Evolutionary conservation across 1,284 basidiomycete genomes (phyloP).

Genomic region (Trametes polyzona): DNA sequence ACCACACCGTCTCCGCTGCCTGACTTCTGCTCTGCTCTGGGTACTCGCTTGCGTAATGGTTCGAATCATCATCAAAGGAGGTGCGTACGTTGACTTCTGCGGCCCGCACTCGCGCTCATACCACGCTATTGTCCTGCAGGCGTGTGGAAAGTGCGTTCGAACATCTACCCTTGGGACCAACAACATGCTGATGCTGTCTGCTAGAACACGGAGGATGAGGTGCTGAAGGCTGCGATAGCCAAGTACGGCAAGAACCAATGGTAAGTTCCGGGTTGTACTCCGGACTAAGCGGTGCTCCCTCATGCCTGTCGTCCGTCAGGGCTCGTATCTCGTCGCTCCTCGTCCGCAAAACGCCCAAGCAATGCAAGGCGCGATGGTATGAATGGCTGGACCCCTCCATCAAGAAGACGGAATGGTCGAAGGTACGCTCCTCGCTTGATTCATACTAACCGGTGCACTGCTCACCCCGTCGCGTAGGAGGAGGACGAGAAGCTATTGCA

Average conservation of each 20-base stretch:
- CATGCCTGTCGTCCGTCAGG: slow-evolving; percentile 50
- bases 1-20: slow-evolving; percentile 2
- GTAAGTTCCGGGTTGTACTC: slow-evolving; percentile 44
- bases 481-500: slow-evolving; percentile 99
- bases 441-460: background rate
- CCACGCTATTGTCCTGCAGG: slow-evolving; percentile 38
- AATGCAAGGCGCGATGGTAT: slow-evolving; percentile 99
- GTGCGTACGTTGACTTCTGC: slow-evolving; percentile 42
- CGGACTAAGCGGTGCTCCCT: background rate
- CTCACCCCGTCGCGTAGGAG: slow-evolving; percentile 50
- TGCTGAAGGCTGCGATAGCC: slow-evolving; percentile 95
- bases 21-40: background rate
- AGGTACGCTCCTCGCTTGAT: slow-evolving; percentile 53
- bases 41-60: slow-evolving; percentile 54
- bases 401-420: slow-evolving; percentile 99
- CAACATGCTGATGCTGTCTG: slow-evolving; percentile 23
- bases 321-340: slow-evolving; percentile 98
- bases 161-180: background rate
- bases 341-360: slow-evolving; percentile 98
- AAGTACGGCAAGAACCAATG: slow-evolving; percentile 98
- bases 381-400: slow-evolving; percentile 99
- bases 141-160: slow-evolving; percentile 67
- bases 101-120: background rate
- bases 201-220: slow-evolving; percentile 95
- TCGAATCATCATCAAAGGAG: slow-evolving; percentile 94